Conservation (phyloP, 129 eudicot species). For the Ambrosia artemisiifolia region DNA sequence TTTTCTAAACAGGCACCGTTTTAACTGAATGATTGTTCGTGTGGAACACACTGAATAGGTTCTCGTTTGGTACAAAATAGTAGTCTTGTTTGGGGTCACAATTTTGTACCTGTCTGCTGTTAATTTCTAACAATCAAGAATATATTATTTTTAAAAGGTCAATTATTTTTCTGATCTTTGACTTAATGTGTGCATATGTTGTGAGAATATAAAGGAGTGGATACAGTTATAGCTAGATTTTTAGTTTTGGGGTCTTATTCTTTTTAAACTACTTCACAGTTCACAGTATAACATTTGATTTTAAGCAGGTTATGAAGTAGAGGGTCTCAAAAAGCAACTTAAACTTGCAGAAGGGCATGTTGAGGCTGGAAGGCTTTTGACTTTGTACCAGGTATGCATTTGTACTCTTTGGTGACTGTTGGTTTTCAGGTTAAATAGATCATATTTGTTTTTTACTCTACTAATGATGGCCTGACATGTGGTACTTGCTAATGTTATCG, state of each 20-base stretch:
- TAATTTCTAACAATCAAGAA: conserved; percentile 8
- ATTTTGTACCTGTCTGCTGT: conserved; percentile 10
- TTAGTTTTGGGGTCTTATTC: not conserved
- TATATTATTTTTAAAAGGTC: not conserved
- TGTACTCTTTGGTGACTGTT: conserved; percentile 4
- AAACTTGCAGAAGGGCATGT: conserved; percentile 86
- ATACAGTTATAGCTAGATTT: not conserved
- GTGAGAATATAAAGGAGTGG: not conserved
- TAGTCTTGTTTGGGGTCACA: conserved; percentile 17
- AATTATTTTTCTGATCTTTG: not conserved
- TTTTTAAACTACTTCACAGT: not conserved
- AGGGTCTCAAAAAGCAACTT: conserved; percentile 55
- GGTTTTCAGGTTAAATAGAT: conserved; percentile 14
- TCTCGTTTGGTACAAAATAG: not conserved
- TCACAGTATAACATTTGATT: not conserved
- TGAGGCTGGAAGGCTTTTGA: conserved; percentile 96
- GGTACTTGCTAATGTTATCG: not conserved
- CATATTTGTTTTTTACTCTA: not conserved
- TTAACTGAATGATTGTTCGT: conserved; percentile 1
- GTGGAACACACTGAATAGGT: conserved; percentile 1
- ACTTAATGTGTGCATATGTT: not conserved
- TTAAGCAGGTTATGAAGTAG: conserved; percentile 53
- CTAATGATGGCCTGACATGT: conserved; percentile 15
- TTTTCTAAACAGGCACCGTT: not conserved
- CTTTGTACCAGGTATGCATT: conserved; percentile 69